phyloP scores from a whole-genome alignment of 1,284 basidiomycete species.

The Papiliotrema flavescens region DNA sequence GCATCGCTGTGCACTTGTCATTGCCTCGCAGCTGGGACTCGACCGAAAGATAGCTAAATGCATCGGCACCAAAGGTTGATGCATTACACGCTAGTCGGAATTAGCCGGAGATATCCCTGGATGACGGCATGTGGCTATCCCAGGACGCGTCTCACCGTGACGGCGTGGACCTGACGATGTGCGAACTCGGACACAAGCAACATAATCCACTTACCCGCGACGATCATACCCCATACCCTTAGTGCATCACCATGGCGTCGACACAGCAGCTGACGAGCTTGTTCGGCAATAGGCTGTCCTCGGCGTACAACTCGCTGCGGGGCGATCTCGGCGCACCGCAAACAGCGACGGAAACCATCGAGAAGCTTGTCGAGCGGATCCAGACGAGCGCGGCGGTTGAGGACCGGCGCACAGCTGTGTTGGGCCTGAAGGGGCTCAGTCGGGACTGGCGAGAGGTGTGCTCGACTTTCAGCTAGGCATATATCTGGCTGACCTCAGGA shows the following conservation, averaged over 20 bases:
- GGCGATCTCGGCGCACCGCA: slow-evolving; percentile 57
- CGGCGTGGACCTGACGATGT: too few species aligned
- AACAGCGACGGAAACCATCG: slow-evolving; percentile 77
- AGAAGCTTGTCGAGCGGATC: slow-evolving; percentile 80
- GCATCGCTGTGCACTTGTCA: too few species aligned
- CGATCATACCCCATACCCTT: neutral
- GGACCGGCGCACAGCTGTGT: slow-evolving; percentile 84
- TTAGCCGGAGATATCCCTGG: too few species aligned
- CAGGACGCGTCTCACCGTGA: too few species aligned
- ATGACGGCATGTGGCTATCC: too few species aligned
- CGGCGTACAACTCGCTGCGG: slow-evolving; percentile 46
- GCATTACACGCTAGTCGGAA: too few species aligned
- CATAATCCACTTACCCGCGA: too few species aligned
- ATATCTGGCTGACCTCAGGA: slow-evolving; percentile 51
- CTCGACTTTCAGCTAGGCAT: neutral
- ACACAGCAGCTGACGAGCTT: slow-evolving; percentile 30
- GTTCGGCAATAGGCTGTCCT: slow-evolving; percentile 41
- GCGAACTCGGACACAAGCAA: too few species aligned
- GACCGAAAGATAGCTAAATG: too few species aligned
- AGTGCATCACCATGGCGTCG: neutral
- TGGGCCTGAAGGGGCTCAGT: slow-evolving; percentile 85
- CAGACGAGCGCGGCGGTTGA: slow-evolving; percentile 79
- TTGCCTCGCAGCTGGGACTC: too few species aligned
- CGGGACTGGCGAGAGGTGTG: slow-evolving; percentile 75
- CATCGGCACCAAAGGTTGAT: too few species aligned